Evolutionary conservation across 2,329 filamentous ascomycete species (phyloP).

Genomic region (Talaromyces sp.): DNA sequence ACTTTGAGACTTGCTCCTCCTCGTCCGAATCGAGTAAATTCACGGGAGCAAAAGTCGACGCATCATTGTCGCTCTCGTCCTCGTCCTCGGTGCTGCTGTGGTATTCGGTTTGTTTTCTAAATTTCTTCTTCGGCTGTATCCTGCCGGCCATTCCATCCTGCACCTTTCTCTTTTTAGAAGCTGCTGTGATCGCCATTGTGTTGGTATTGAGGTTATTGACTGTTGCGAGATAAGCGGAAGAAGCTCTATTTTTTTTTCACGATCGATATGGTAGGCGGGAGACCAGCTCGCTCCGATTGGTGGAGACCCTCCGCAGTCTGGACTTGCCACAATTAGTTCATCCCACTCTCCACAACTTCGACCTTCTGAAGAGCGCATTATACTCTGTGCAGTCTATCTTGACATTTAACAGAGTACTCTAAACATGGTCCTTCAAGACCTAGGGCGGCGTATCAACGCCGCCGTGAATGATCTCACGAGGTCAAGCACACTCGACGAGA

Average conservation of each 20-base stretch:
- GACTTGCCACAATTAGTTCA: constrained; percentile 17
- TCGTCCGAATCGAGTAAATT: constrained; percentile 49
- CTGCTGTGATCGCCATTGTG: constrained; percentile 39
- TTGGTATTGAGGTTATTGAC: neutral
- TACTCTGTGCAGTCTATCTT: neutral
- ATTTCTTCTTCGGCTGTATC: constrained; percentile 54
- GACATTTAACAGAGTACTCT: neutral
- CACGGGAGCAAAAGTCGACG: constrained; percentile 49
- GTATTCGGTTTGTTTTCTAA: constrained; percentile 62
- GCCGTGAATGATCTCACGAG: constrained; percentile 91
- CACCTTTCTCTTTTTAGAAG: constrained; percentile 55
- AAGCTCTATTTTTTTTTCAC: constrained; percentile 22
- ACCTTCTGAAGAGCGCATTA: neutral
- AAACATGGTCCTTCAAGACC: constrained; percentile 94
- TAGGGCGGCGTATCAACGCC: constrained; percentile 96
- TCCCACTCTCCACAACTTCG: constrained; percentile 9
- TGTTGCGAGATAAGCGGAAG: constrained; percentile 9
- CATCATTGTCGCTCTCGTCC: constrained; percentile 37
- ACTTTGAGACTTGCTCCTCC: constrained; percentile 25
- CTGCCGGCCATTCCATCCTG: constrained; percentile 58
- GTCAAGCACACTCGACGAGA: constrained; percentile 91
- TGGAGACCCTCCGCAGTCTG: constrained; percentile 22
- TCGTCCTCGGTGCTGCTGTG: constrained; percentile 62
- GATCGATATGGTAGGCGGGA: constrained; percentile 19
- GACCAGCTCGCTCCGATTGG: constrained; percentile 29